Percentiles rank a stretch among this genome's conserved stretches.
These are phyloP conservation scores for Magnaporthiopsis rhizophila DNA, from an alignment of 2,329 filamentous ascomycete species.

Conservation along the genomic window DNA sequence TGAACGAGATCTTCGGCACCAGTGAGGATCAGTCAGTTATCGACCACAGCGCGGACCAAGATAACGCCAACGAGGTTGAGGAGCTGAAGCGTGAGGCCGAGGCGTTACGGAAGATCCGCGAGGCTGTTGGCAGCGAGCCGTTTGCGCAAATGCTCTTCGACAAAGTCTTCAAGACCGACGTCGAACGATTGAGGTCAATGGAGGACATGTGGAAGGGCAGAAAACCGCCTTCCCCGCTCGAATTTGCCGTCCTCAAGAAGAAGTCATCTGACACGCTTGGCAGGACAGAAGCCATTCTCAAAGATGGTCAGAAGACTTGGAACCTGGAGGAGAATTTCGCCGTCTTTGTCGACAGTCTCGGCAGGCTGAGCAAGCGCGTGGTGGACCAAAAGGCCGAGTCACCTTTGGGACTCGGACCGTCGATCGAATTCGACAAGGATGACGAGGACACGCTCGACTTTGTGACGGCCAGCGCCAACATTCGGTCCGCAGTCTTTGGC, in stretches of 20 bases:
- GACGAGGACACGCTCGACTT: constrained; percentile 93
- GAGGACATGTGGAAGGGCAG: constrained; percentile 94
- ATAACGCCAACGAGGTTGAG: constrained; percentile 80
- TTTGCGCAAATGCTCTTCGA: constrained; percentile 80
- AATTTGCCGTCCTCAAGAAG: constrained; percentile 54
- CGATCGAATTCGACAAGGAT: constrained; percentile 91
- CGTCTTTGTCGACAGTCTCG: constrained; percentile 79
- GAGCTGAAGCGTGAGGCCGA: constrained; percentile 79
- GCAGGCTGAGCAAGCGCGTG: constrained; percentile 67
- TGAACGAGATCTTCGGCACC: constrained; percentile 88
- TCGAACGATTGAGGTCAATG: constrained; percentile 74
- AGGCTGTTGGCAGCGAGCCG: constrained; percentile 67
- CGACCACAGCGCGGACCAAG: constrained; percentile 70
- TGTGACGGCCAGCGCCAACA: constrained; percentile 81
- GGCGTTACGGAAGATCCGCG: constrained; percentile 74
- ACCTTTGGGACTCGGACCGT: constrained; percentile 45
- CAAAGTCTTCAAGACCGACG: constrained; percentile 85
- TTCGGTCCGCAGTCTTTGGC: constrained; percentile 80
- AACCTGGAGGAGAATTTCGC: constrained; percentile 73
- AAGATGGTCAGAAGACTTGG: constrained; percentile 72
- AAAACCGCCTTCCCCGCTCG: constrained; percentile 62
- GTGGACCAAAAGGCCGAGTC: constrained; percentile 48
- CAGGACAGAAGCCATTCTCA: constrained; percentile 44
- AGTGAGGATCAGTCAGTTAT: constrained; percentile 81
- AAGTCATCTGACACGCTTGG: constrained; percentile 42